A percentile compares a stretch with the other conserved stretches of the same genome.
Evolutionary conservation across 1,284 basidiomycete genomes (phyloP).

Genomic region (Gomphus bonarii): DNA sequence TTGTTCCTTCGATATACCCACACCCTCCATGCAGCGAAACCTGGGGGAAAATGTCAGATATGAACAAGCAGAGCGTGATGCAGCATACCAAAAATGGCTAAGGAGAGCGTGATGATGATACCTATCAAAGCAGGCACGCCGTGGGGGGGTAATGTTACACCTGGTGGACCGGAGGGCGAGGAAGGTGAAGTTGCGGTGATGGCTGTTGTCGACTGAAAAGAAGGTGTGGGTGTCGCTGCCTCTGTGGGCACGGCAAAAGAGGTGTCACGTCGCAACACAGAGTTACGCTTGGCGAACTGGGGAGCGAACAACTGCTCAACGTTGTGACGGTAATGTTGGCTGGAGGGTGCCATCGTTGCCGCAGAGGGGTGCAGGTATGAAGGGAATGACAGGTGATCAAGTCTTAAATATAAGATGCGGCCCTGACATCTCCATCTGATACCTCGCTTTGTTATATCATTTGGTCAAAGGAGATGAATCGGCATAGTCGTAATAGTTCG

Average conservation of each 20-base stretch:
- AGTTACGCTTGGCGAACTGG: slow-evolving; percentile 14
- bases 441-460: not conserved
- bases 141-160: slow-evolving; percentile 11
- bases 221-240: not conserved
- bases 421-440: not conserved
- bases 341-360: slow-evolving; percentile 4
- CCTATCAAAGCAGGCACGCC: slow-evolving; percentile 19
- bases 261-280: slow-evolving; percentile 14
- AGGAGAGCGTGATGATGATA: slow-evolving; percentile 23
- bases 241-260: not conserved
- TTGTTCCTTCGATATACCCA: slow-evolving; percentile 19
- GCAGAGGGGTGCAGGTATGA: not conserved
- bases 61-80: not conserved
- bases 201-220: not conserved
- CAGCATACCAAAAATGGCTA: slow-evolving; percentile 22
- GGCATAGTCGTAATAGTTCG: too few relatives aligned
- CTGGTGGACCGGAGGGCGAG: slow-evolving; percentile 12
- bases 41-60: slow-evolving; percentile 13
- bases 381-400: not conserved
- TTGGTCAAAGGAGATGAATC: not conserved
- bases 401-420: not conserved
- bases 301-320: slow-evolving; percentile 17
- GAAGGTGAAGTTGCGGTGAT: not conserved
- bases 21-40: slow-evolving; percentile 23
- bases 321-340: not conserved